Conservation (phyloP, 345 rosid species). For the Tarenaya hassleriana region DNA sequence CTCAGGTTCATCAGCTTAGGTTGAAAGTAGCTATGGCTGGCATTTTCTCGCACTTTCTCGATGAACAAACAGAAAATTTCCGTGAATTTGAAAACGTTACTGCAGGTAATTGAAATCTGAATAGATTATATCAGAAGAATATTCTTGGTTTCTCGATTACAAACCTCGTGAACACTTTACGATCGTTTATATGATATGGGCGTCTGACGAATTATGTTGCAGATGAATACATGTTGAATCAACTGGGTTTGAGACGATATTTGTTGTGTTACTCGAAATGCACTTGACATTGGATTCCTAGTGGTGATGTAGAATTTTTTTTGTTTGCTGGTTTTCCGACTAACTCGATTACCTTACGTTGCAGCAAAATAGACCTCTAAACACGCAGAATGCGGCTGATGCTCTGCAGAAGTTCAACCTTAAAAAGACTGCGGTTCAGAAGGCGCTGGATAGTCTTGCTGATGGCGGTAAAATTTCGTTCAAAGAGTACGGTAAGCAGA, state of each 20-base stretch:
- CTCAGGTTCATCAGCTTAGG: neutral
- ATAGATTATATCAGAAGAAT: neutral
- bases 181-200: too few species aligned
- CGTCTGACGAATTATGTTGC: neutral
- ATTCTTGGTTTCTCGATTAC: neutral
- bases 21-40: neutral
- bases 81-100: neutral
- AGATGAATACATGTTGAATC: neutral
- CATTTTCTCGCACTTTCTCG: neutral
- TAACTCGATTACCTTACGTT: conserved; percentile 4
- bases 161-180: too few species aligned
- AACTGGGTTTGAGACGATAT: neutral
- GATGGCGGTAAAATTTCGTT: conserved; percentile 68
- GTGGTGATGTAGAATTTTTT: neutral
- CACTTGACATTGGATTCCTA: neutral
- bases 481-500: conserved; percentile 97
- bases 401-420: conserved; percentile 84
- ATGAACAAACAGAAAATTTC: neutral
- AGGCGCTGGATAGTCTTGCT: conserved; percentile 74
- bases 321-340: neutral
- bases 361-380: conserved; percentile 87
- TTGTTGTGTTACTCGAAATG: too few species aligned
- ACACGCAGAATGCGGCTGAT: conserved; percentile 87
- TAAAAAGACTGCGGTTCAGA: conserved; percentile 80
- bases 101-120: neutral